phyloP scores from a whole-genome alignment of 345 rosid species.

The Angophora floribunda region DNA sequence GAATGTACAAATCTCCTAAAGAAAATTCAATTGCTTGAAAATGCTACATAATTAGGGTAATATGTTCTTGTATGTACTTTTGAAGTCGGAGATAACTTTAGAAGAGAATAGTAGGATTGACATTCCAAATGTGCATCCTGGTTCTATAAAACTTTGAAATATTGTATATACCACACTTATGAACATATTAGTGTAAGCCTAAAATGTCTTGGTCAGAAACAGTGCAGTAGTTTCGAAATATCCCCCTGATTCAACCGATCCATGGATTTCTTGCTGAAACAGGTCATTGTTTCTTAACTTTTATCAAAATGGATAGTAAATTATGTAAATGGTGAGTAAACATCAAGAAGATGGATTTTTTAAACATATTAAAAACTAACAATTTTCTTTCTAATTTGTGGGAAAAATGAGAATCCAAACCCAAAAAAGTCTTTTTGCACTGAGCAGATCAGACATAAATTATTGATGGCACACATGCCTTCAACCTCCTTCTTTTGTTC shows the following conservation, averaged over 20 bases:
- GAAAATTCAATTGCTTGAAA: background rate
- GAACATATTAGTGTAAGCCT: background rate
- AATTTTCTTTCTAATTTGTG: background rate
- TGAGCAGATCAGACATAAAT: background rate
- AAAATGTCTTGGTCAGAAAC: background rate
- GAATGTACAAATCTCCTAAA: background rate
- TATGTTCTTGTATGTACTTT: background rate
- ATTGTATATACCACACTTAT: background rate
- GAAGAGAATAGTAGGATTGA: background rate
- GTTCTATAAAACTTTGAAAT: background rate
- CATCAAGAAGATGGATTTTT: background rate
- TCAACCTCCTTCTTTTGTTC: background rate
- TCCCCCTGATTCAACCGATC: background rate
- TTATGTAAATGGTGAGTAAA: background rate
- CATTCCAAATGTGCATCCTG: background rate
- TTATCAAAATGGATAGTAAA: background rate
- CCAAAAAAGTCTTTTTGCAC: background rate
- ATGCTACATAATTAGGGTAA: background rate
- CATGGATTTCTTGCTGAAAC: background rate
- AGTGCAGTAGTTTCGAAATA: background rate
- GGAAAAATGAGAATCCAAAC: background rate
- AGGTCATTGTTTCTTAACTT: background rate
- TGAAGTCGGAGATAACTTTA: background rate
- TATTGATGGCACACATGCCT: background rate
- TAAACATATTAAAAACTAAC: background rate